Conservation (phyloP, 2,329 filamentous ascomycete genomes). For the Dendrostoma leiphaemia region DNA sequence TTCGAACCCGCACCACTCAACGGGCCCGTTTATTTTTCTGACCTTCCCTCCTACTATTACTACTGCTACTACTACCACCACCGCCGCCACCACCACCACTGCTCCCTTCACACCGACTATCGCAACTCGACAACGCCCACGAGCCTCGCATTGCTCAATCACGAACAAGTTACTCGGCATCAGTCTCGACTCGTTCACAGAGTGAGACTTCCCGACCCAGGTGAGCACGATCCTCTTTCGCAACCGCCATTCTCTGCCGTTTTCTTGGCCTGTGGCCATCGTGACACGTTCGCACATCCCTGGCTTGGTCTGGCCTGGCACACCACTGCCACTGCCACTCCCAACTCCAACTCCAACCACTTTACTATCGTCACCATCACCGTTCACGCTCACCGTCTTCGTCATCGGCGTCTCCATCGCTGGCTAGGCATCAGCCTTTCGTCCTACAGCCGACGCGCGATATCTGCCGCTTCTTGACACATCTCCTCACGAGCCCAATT, state of each 20-base stretch:
- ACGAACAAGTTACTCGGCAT: conserved; percentile 5
- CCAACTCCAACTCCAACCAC: background rate
- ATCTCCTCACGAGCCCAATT: background rate
- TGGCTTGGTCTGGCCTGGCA: background rate
- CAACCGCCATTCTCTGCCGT: background rate
- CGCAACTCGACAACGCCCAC: conserved; percentile 10
- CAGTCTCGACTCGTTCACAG: conserved; percentile 10
- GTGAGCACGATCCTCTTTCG: conserved; percentile 10
- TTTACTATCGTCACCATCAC: background rate
- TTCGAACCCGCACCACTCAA: background rate
- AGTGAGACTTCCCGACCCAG: conserved; percentile 15
- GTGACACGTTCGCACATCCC: conserved; percentile 8
- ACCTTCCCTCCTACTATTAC: conserved; percentile 10
- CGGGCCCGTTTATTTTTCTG: conserved; percentile 20
- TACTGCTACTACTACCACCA: too few relatives aligned
- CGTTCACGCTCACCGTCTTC: background rate
- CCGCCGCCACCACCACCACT: too few relatives aligned
- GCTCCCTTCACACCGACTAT: conserved; percentile 21
- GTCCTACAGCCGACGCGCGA: conserved; percentile 2
- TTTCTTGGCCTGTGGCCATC: background rate
- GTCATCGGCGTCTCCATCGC: conserved; percentile 8
- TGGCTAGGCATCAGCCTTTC: background rate
- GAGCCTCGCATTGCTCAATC: conserved; percentile 11
- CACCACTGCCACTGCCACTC: too few relatives aligned
- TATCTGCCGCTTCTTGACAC: conserved; percentile 5